Evolutionary conservation across 441 rosid species (phyloP).

Genomic region (Populus trichocarpa): DNA sequence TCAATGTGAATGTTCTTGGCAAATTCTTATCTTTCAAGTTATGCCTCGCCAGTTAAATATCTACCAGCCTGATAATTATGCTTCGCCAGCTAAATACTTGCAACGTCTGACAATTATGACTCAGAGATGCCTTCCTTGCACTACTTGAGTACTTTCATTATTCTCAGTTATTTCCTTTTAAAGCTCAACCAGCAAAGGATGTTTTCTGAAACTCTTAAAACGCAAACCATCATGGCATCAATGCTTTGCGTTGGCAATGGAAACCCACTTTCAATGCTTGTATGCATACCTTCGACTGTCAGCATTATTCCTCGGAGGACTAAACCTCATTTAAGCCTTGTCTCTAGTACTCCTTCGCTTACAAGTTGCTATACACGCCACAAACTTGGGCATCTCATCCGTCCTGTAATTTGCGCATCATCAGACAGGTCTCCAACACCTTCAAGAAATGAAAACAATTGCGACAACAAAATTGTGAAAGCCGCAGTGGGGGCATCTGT

Average conservation of each 20-base stretch:
- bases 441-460: constrained; percentile 19
- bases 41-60: constrained; percentile 23
- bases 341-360: background rate
- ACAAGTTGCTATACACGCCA: background rate
- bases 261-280: background rate
- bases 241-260: constrained; percentile 19
- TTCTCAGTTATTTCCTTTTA: background rate
- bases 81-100: background rate
- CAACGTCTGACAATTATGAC: too few relatives aligned
- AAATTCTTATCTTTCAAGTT: constrained; percentile 15
- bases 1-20: background rate
- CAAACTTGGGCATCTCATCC: background rate
- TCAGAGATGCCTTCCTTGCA: constrained; percentile 47
- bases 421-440: constrained; percentile 20
- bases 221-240: constrained; percentile 21
- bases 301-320: background rate
- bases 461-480: constrained; percentile 7
- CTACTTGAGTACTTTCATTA: background rate
- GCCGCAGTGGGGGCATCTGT: constrained; percentile 36
- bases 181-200: background rate
- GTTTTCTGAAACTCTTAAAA: background rate
- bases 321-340: constrained; percentile 12
- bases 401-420: constrained; percentile 18
- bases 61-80: background rate
- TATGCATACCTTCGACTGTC: background rate